Base-by-base conservation (phyloP, 345 rosid species). In the Acer saccharum region DNA sequence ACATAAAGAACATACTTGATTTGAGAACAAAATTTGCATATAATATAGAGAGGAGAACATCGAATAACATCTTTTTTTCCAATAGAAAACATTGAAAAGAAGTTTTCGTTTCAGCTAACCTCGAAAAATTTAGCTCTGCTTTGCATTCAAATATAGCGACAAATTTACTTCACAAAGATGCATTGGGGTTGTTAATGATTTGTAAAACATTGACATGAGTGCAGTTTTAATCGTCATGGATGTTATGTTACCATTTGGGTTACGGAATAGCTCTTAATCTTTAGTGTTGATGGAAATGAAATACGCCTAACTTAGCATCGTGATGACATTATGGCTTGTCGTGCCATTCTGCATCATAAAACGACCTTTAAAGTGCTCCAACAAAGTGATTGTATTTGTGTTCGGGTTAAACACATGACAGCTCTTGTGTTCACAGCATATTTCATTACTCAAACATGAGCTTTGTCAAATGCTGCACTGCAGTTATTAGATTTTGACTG, bases 401-500 rank as follows among this genome's bases (percentile, higher is more conserved):
- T 50, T 50, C 55, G 1, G 55, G 16, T 14, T 13, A 12, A 50
- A 50, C 55, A 50, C 0, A 3, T 6, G 6, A 50, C 3, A 50
- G 6, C 17, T 11, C 16, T 14, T 3, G 14, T 50, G 55, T 50
- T 50, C 55, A 50, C 17, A 12, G 39, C 7, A 35, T 35, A 35
- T 35, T 35, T 35, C 6, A 35, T 5, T 35, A 35, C 6, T 4
- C 39, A 35, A 35, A 35, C 3, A 35, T 35, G 65, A 32, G 25
- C 50, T 71, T 35, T 71, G 4, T 12, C 39, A 12, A 58, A 39
- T 72, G 1, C 11, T 20, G 50, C n/a, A 1, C 8, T 60, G 54
- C n/a, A 7, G 10, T 60, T 20, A 52, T 72, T n/a, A 60, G 27
- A 60, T 20, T 58, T 70, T 60, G 64, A n/a, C 71, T 77, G 61